Evolutionary conservation across 176 grass and related monocot genomes (phyloP).

Genomic region (Musa schizocarpa): DNA sequence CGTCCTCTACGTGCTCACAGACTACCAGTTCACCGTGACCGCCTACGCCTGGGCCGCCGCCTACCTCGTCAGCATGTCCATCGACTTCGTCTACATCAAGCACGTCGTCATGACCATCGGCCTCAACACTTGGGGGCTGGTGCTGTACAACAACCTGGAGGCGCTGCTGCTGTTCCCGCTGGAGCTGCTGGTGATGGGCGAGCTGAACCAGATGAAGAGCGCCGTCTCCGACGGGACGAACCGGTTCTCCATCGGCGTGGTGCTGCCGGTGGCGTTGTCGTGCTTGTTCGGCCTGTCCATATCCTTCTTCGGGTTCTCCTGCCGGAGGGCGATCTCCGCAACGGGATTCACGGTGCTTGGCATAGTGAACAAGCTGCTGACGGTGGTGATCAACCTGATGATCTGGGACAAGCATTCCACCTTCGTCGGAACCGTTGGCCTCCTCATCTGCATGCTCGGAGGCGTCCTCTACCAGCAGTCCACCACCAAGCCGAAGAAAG

Average conservation of each 20-base stretch:
- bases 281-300: slow-evolving; percentile 7
- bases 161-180: slow-evolving; percentile 5
- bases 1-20: not conserved
- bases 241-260: not conserved
- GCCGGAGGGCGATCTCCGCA: slow-evolving; percentile 3
- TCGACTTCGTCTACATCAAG: slow-evolving; percentile 14
- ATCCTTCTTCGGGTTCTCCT: slow-evolving; percentile 9
- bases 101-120: slow-evolving; percentile 13
- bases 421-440: slow-evolving; percentile 4
- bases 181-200: slow-evolving; percentile 4
- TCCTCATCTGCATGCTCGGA: slow-evolving; percentile 4
- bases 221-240: not conserved
- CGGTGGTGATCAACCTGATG: slow-evolving; percentile 9
- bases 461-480: slow-evolving; percentile 8
- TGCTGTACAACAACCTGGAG: slow-evolving; percentile 15
- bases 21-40: slow-evolving; percentile 9
- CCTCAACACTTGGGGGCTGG: slow-evolving; percentile 8
- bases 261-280: not conserved
- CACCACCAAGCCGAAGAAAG: slow-evolving; percentile 8
- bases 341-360: slow-evolving; percentile 9
- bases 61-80: slow-evolving; percentile 6
- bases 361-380: slow-evolving; percentile 7
- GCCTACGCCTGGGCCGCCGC: slow-evolving; percentile 6
- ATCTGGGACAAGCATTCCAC: slow-evolving; percentile 8
- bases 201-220: not conserved